phyloP scores from a whole-genome alignment of 73 alveolate genomes.

The Paramecium sexaurelia region DNA sequence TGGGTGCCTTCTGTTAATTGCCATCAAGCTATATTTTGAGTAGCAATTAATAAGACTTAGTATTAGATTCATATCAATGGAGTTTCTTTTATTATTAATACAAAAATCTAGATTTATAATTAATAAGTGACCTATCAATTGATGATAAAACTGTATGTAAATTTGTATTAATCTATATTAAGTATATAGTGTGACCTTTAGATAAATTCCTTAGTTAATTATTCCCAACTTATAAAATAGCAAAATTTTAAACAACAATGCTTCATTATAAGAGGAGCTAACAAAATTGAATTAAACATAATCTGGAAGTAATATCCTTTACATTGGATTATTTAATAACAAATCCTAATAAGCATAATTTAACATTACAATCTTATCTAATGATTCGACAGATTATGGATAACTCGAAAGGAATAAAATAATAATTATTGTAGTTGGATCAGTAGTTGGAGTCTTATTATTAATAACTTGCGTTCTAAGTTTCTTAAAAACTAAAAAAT shows the following conservation, averaged over 20 bases:
- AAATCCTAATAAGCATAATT: background rate
- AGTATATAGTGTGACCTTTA: background rate
- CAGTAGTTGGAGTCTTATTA: background rate
- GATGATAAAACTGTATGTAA: background rate
- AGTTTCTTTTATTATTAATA: background rate
- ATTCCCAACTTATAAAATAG: background rate
- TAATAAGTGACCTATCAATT: background rate
- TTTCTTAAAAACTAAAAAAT: background rate
- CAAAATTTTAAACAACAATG: background rate
- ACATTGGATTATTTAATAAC: background rate
- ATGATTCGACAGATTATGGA: background rate
- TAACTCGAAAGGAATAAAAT: background rate
- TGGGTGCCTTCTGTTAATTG: background rate
- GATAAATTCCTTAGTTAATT: background rate
- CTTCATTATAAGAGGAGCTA: background rate
- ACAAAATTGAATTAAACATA: background rate
- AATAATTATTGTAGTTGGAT: background rate
- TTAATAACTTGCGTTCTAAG: background rate
- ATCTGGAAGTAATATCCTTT: background rate
- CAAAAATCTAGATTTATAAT: background rate
- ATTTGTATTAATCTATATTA: background rate
- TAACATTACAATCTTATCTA: background rate
- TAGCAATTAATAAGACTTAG: background rate
- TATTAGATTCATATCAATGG: background rate
- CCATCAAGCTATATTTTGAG: background rate